Conservation (phyloP, 257 asterid species). For the Paraleonurus japonicus region DNA sequence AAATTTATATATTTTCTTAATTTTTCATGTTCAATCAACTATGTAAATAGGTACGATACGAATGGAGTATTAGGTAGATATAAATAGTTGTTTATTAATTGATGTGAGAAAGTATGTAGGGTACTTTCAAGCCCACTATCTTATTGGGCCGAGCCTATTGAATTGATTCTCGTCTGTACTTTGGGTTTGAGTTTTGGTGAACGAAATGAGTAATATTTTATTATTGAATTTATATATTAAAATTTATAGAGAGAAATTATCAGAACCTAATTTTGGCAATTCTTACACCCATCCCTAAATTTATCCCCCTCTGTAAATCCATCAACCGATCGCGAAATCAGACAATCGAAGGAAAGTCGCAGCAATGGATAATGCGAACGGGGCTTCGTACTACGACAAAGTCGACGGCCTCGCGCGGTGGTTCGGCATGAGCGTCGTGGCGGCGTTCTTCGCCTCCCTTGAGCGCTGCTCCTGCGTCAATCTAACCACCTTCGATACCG, state of each 20-base stretch:
- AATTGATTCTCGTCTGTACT: too few species aligned
- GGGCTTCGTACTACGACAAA: constrained; percentile 51
- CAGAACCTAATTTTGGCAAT: constrained; percentile 24
- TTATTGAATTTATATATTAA: not conserved
- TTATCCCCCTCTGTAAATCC: not conserved
- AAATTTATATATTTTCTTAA: too few species aligned
- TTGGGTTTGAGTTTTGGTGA: not conserved
- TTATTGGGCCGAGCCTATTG: too few species aligned
- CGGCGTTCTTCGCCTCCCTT: constrained; percentile 93
- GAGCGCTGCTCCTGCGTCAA: constrained; percentile 96
- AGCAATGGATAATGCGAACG: constrained; percentile 51
- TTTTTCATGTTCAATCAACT: too few species aligned
- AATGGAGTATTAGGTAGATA: too few species aligned
- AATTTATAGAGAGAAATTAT: not conserved
- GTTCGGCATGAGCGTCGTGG: constrained; percentile 79
- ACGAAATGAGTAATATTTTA: not conserved
- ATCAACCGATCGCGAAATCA: constrained; percentile 7
- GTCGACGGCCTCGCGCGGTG: constrained; percentile 85
- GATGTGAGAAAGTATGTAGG: too few species aligned
- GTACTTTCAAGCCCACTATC: too few species aligned
- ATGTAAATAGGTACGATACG: too few species aligned
- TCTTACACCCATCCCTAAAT: constrained; percentile 6
- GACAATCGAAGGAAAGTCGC: not conserved
- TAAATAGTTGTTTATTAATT: too few species aligned
- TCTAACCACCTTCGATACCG: constrained; percentile 76